phyloP scores from a whole-genome alignment of 305 asterid species.

The Ajuga reptans region DNA sequence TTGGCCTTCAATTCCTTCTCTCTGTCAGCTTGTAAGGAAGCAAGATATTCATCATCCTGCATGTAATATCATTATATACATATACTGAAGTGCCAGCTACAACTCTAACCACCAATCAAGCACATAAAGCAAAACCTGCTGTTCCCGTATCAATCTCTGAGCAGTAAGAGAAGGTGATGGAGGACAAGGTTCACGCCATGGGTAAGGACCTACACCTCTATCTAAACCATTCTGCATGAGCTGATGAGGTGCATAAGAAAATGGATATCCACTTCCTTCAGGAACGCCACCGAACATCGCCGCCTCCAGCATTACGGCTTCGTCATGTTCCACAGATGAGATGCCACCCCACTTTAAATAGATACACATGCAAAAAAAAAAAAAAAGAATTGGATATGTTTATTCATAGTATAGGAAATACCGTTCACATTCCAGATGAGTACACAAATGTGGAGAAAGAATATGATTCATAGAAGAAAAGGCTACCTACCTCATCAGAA shows the following conservation, averaged over 20 bases:
- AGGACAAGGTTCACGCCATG: constrained; percentile 53
- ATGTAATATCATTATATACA: constrained; percentile 12
- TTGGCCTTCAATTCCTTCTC: constrained; percentile 89
- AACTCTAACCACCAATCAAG: constrained; percentile 9
- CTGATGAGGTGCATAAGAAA: constrained; percentile 57
- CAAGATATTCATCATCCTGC: constrained; percentile 95
- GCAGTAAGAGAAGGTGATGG: constrained; percentile 97
- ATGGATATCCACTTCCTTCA: constrained; percentile 58
- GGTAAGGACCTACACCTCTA: constrained; percentile 38
- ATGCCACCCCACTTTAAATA: constrained; percentile 88
- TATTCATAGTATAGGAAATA: neutral
- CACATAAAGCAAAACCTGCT: constrained; percentile 56
- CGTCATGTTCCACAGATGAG: constrained; percentile 89
- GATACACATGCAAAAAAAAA: constrained; percentile 15
- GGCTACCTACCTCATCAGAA: constrained; percentile 62
- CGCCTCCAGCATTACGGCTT: constrained; percentile 98
- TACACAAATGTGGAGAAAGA: neutral
- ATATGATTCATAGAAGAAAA: neutral
- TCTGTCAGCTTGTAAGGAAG: constrained; percentile 91
- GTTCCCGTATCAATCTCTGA: constrained; percentile 84
- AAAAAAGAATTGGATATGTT: neutral
- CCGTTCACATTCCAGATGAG: neutral
- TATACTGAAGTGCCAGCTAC: constrained; percentile 8
- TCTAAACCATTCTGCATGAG: constrained; percentile 53
- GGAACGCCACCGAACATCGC: constrained; percentile 96